Evolutionary conservation across 352 stramenopile species (phyloP), one percentile per base, ranked within the genome.

Genomic region (Globisporangium acanthophoron): DNA sequence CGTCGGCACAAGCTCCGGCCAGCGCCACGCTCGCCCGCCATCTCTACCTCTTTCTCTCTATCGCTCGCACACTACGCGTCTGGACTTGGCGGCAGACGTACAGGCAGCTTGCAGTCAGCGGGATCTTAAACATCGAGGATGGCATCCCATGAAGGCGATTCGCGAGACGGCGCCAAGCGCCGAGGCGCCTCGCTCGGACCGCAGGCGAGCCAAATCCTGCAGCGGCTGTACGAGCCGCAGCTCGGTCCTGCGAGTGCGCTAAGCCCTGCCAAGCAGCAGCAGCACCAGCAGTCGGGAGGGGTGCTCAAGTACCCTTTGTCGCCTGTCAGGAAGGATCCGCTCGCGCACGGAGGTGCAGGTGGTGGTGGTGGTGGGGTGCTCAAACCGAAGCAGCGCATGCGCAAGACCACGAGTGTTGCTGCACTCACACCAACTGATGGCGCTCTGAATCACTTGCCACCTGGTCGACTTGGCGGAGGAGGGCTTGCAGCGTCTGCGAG

Each of bases 191-290:
- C 75, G 24, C 64, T 85, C 40, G 79, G 75, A 1, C 75, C 77
- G 9, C 75, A 87, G 56, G 62, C 75, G 21, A 85, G 53, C 35
- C 64, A 87, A 40, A 89, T 89, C 56, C 63, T 87, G 37, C 79
- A 89, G 62, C 73, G 79, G 15, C 59, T 89, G 2, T 89, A 89
- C 31, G 79, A 87, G 46, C 79, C 79, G 4, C 75, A 85, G 31
- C 64, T 87, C 29, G 79, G 75, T 0, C 71, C 77, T 31, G 64
- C 48, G 2, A 46, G 35, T 6, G 52, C 37, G 8, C 13, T 58
- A 39, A 64, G 33, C 29, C 43, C 41, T 3, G 24, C 41, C 24
- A 62, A 57, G 24, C 21, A 29, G 50, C 33, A 40, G 21, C 40
- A 50, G n/a, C 24, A 27, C 3, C 39, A 31, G 3, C 11, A 29